A percentile compares a stretch with the other conserved stretches of the same genome.
Conservation (phyloP, 371 early-diverging fungal species). For the Rhizomucor pusillus region DNA sequence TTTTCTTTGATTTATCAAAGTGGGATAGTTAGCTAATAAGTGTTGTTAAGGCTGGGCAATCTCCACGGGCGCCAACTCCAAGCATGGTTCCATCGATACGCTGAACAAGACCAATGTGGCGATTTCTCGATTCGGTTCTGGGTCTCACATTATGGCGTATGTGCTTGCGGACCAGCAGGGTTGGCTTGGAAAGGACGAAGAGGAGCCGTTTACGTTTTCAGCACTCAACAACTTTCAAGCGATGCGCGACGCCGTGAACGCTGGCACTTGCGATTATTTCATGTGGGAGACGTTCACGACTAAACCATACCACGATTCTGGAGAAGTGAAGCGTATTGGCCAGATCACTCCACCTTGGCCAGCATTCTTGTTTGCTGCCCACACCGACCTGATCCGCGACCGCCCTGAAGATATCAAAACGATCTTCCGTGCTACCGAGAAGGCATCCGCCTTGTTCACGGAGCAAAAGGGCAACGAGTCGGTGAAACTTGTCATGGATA, state of each 20-base stretch:
- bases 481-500: constrained; percentile 50
- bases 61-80: constrained; percentile 53
- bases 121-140: constrained; percentile 77
- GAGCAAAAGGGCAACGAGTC: constrained; percentile 48
- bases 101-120: constrained; percentile 65
- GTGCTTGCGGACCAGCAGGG: constrained; percentile 72
- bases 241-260: constrained; percentile 71
- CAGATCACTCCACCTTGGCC: constrained; percentile 89
- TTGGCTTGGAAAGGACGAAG: constrained; percentile 48
- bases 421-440: constrained; percentile 44
- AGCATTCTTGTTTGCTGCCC: constrained; percentile 80
- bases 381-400: constrained; percentile 38
- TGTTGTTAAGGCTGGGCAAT: constrained; percentile 64
- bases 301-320: constrained; percentile 75
- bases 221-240: constrained; percentile 70
- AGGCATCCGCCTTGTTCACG: constrained; percentile 49
- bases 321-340: constrained; percentile 69
- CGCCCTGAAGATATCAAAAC: constrained; percentile 12
- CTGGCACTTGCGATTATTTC: constrained; percentile 68
- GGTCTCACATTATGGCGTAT: constrained; percentile 84
- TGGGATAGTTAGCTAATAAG: neutral
- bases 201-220: constrained; percentile 53
- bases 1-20: neutral
- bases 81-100: constrained; percentile 52
- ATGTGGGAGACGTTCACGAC: constrained; percentile 89